Conservation (phyloP, 257 asterid species). For the Fraxinus anomala region DNA sequence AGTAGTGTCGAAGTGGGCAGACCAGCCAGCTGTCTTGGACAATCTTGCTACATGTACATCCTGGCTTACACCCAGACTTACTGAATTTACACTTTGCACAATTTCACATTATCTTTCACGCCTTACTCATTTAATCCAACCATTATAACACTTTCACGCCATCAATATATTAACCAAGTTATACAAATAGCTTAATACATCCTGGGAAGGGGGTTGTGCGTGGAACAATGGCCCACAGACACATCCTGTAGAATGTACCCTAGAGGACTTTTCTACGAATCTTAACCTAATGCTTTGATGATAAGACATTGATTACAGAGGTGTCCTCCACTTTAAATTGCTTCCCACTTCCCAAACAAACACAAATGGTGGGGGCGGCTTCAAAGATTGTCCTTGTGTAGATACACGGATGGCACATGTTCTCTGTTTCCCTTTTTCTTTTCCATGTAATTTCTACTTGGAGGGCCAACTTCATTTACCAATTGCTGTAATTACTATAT, state of each 20-base stretch:
- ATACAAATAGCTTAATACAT: too few species aligned
- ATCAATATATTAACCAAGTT: too few species aligned
- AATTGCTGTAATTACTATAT: too few species aligned
- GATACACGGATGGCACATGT: not conserved
- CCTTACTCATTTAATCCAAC: too few species aligned
- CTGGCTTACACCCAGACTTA: too few species aligned
- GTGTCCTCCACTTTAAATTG: constrained; percentile 33
- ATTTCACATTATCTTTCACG: too few species aligned
- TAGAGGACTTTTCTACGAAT: not conserved
- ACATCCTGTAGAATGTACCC: not conserved
- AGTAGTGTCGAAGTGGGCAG: too few species aligned
- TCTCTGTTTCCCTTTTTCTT: constrained; percentile 9
- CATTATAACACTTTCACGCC: too few species aligned
- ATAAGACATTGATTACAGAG: constrained; percentile 26
- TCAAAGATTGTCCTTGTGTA: constrained; percentile 30
- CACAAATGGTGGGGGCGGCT: constrained; percentile 33
- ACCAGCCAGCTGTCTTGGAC: too few species aligned
- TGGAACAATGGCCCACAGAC: not conserved
- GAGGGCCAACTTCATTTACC: constrained; percentile 16
- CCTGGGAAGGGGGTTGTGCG: not conserved
- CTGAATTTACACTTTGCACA: too few species aligned
- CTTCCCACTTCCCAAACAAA: constrained; percentile 35
- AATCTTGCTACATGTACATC: too few species aligned
- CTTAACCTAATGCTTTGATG: constrained; percentile 13
- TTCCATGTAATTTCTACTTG: constrained; percentile 2